Conservation (phyloP, 2,329 filamentous ascomycete genomes). For the Colletotrichum sp. region DNA sequence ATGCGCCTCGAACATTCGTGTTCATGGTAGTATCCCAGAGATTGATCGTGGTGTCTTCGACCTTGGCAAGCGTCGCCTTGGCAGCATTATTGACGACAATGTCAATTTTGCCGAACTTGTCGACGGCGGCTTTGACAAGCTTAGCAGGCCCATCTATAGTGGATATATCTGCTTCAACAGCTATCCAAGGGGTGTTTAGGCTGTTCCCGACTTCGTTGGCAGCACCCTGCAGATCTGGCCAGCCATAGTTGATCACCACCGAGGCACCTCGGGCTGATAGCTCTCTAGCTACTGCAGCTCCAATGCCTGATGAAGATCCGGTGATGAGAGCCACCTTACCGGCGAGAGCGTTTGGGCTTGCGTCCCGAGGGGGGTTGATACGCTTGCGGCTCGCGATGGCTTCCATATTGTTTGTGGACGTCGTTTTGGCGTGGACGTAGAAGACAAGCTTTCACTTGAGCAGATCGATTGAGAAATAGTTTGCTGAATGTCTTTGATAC, state of each 20-base stretch:
- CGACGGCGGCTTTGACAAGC: slow-evolving; percentile 39
- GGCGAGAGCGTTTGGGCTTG: not conserved
- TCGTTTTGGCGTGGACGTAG: not conserved
- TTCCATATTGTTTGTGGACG: not conserved
- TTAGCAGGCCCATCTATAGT: slow-evolving; percentile 37
- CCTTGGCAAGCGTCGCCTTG: slow-evolving; percentile 39
- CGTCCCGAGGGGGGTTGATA: not conserved
- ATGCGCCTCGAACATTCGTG: slow-evolving; percentile 44
- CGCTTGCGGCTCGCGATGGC: not conserved
- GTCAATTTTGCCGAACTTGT: slow-evolving; percentile 39
- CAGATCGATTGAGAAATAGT: not conserved
- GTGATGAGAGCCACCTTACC: slow-evolving; percentile 58
- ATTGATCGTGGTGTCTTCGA: slow-evolving; percentile 40
- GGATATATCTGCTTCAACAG: slow-evolving; percentile 47
- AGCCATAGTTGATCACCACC: slow-evolving; percentile 56
- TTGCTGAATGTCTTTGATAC: not conserved
- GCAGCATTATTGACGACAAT: slow-evolving; percentile 42
- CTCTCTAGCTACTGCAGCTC: slow-evolving; percentile 47
- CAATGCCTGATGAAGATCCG: slow-evolving; percentile 48
- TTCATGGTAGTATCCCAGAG: slow-evolving; percentile 45
- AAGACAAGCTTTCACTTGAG: not conserved
- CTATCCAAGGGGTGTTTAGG: slow-evolving; percentile 28
- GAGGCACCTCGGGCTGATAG: slow-evolving; percentile 49
- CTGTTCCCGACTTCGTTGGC: slow-evolving; percentile 14
- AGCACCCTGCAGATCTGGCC: slow-evolving; percentile 4